Base-by-base conservation (phyloP, 352 stramenopile species). In the Globisporangium paroecandrum region DNA sequence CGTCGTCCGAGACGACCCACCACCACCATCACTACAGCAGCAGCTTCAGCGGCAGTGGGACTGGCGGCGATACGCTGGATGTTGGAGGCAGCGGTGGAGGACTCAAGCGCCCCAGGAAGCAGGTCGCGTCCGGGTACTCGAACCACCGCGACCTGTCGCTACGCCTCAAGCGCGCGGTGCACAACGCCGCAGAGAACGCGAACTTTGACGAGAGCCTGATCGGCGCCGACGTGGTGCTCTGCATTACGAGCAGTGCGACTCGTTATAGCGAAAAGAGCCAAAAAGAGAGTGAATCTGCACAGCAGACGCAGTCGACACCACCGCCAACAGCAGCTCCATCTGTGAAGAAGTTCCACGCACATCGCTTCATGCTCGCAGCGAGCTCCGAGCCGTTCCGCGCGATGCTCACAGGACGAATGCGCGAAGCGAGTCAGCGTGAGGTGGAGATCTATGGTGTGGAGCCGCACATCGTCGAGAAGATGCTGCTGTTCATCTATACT, bases 401-500 rank as follows among this genome's bases (percentile, higher is more conserved):
- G 0, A 95, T 95, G 88, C 70, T 95, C 49, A 95, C 85, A 2
- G 88, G 88, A 15, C 73, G 69, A 10, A 95, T 95, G 88, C 79
- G 85, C 15, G 88, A 95, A 64, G 79, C 86, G 8, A 82, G 70
- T 3, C 69, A 90, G 64, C 80, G 81, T 1, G 81, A 95, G 43
- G 88, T 95, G 58, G 75, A 89, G 46, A 77, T 95, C 41, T 73
- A 89, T 63, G 85, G 78, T 43, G 78, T 95, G 49, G 80, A 85
- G 32, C 65, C 81, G 10, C 65, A 55, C 4, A 81, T 90, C 64
- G 75, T 95, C 54, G 77, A 94, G 65, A 93, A 94, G 69, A 90
- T 95, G 80, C 72, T 95, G 62, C 62, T 87, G 29, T 95, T 88
- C 64, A 93, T 95, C 65, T 95, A 95, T 70, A 93, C 88, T 5